Base-by-base conservation (phyloP, 2,329 filamentous ascomycete genomes). In the Paraphoma sp. region DNA sequence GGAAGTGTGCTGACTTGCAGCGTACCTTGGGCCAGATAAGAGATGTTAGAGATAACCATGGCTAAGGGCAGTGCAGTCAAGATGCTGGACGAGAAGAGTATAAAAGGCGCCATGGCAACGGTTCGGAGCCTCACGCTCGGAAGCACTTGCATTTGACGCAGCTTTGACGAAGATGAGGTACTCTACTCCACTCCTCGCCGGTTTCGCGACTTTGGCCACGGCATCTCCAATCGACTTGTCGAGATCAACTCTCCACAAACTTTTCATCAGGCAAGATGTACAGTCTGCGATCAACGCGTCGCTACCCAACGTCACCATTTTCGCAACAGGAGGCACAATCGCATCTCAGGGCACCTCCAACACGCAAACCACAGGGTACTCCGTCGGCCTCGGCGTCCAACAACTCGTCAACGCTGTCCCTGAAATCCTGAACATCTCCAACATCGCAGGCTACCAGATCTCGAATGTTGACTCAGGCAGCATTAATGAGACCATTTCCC, bases 261-360 rank as follows among this genome's bases (percentile, higher is more conserved):
- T 75, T 2, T 69, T 72, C 42, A 47, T 64, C 8, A 65, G 72
- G 23, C 69, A 74, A 53, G 70, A 75, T 41, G 63, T 73, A 40
- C 61, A 74, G 48, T 67, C 71, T 8, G 57, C 71, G 30, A 65
- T 78, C 54, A 82, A 83, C 54, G 73, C 75, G n/a, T 79, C 75
- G 33, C 77, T 85, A 0, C 83, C 83, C 9, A 86, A 85, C 63
- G 75, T 87, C 49, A 86, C 83, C 56, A 84, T 86, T 58, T 85
- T 84, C 60, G 81, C 81, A 6, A 85, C 82, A 6, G 85, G 85
- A 14, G 86, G 85, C 36, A 88, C 85, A 9, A 87, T 87, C 46
- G 85, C 85, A 12, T 83, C 83, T 1, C 79, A 80, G 56, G 82
- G 80, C 1, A 71, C 69, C n/a, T 80, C 77, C 38, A 79, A 79